phyloP scores from a whole-genome alignment of 1,284 basidiomycete species.

The Rhodotorula sp. region DNA sequence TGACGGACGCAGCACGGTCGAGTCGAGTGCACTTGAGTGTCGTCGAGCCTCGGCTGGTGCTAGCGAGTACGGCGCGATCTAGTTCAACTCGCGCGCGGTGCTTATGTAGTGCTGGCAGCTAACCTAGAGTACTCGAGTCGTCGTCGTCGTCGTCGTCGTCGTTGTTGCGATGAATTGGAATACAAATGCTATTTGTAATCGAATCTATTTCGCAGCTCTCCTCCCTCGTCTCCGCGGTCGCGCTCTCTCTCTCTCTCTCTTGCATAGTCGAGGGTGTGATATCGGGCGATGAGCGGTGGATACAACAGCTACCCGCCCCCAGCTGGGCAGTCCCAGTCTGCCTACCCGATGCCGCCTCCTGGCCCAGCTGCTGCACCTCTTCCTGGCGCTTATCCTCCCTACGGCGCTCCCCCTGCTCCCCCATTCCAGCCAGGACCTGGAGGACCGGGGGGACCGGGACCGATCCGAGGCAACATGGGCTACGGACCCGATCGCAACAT shows the following conservation, averaged over 20 bases:
- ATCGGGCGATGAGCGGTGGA: neutral
- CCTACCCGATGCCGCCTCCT: neutral
- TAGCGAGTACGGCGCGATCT: too few species aligned
- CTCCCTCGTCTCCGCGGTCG: too few species aligned
- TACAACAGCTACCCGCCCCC: slow-evolving; percentile 11
- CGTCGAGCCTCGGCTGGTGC: too few species aligned
- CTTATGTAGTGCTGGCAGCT: too few species aligned
- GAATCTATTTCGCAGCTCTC: neutral
- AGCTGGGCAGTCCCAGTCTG: neutral
- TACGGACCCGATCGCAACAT: neutral
- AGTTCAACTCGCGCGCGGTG: too few species aligned
- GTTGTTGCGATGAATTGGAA: too few species aligned
- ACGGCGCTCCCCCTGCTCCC: neutral
- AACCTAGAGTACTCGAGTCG: too few species aligned
- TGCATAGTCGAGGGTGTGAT: neutral
- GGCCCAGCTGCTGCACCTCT: neutral
- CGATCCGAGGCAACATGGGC: neutral
- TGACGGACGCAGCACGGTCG: neutral
- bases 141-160: too few species aligned
- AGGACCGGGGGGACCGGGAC: neutral
- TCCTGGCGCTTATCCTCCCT: neutral
- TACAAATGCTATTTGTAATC: too few species aligned
- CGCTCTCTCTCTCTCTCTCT: neutral
- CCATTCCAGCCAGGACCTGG: neutral
- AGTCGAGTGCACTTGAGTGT: too few species aligned